A percentile compares a stretch with the other conserved stretches of the same genome.
Evolutionary conservation across 306 rosid genomes (phyloP).

Genomic region (Begonia loranthoides): DNA sequence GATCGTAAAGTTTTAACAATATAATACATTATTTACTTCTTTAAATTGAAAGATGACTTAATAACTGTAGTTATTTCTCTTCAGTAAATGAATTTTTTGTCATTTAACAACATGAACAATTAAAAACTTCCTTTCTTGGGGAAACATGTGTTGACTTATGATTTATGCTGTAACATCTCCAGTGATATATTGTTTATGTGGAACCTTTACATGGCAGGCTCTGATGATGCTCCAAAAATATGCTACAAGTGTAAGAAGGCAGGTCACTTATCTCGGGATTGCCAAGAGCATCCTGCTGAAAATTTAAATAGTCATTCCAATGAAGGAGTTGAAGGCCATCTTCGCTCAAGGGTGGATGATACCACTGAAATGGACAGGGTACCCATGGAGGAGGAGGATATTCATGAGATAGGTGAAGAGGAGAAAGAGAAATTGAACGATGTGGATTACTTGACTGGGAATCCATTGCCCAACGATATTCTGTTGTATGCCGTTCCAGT

Average conservation of each 20-base stretch:
- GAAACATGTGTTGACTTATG: not conserved
- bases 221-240: slow-evolving; percentile 59
- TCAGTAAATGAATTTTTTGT: no score
- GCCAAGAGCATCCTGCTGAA: slow-evolving; percentile 47
- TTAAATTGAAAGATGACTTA: no score
- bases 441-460: slow-evolving; percentile 95
- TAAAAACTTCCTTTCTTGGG: not conserved
- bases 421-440: slow-evolving; percentile 80
- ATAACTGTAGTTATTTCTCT: no score
- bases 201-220: slow-evolving; percentile 25
- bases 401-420: slow-evolving; percentile 92
- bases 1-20: slow-evolving; percentile 2
- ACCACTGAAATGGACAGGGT: slow-evolving; percentile 45
- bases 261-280: slow-evolving; percentile 88
- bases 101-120: not conserved
- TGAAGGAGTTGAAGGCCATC: slow-evolving; percentile 31
- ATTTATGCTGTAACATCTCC: slow-evolving; percentile 2
- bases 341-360: slow-evolving; percentile 18
- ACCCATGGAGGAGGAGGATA: slow-evolving; percentile 86
- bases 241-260: slow-evolving; percentile 90
- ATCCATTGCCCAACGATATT: slow-evolving; percentile 76
- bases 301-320: slow-evolving; percentile 23
- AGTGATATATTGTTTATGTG: slow-evolving; percentile 1
- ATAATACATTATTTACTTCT: not conserved
- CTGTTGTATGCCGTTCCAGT: slow-evolving; percentile 86